Evolutionary conservation across 2,329 filamentous ascomycete species (phyloP), one percentile per base, ranked within the genome.

Genomic region (Cordyceps cicadae): DNA sequence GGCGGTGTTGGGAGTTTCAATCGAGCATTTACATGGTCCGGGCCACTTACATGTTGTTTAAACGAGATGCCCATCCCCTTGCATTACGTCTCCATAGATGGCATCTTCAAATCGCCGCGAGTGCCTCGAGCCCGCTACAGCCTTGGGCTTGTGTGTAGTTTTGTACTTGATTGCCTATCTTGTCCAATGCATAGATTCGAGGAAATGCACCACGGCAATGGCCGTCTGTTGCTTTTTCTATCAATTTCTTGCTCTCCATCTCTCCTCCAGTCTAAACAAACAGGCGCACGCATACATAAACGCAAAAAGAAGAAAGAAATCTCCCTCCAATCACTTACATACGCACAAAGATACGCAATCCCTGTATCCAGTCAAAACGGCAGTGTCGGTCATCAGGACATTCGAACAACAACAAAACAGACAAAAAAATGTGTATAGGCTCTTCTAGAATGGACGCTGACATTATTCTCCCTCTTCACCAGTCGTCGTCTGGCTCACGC

Each of bases 401-500:
- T 63, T 50, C 32, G 43, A 49, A 41, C 19, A 60, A 41, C 19
- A 60, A n/a, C 24, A 58, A 58, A 58, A 45, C 7, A 34, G 29
- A 48, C 8, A 6, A 56, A 2, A 2, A 48, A 34, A 24, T 1
- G 7, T 29, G 29, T 4, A 56, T 15, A 43, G 32, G 8, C 24
- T 32, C 39, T 21, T 26, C 15, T 17, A 3, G 12, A 37, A 37
- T 37, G 12, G 2, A 37, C 21, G 5, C 9, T 21, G 21, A 46
- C 14, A 19, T 8, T 17, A 8, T 11, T 7, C 37, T 39, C n/a
- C n/a, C n/a, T 67, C 66, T 67, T 67, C 71, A 89, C 87, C 87
- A 89, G 69, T 90, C 85, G 65, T 88, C 87, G 52, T 89, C 86
- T 19, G 88, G 85, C 61, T 83, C 79, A 72, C 84, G 84, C 68